These are phyloP conservation scores for Aureobasidium sp. DNA, from an alignment of 2,329 filamentous ascomycete genomes.

Conservation along the genomic window DNA sequence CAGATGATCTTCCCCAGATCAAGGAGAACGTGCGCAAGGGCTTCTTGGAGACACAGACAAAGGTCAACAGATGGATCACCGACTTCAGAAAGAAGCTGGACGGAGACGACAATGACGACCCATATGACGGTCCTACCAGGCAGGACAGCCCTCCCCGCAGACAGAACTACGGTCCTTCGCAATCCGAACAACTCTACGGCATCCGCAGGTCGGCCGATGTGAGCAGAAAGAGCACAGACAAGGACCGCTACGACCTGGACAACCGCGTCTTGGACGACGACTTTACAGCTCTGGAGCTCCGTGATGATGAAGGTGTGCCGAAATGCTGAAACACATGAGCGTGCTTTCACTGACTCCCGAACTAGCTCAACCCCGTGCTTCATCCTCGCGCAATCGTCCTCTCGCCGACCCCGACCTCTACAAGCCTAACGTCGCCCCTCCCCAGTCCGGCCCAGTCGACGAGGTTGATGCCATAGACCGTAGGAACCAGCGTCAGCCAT, in stretches of 20 bases:
- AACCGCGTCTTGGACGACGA: conserved; percentile 85
- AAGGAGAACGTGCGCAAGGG: conserved; percentile 89
- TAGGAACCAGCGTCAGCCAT: conserved; percentile 18
- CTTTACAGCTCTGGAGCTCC: conserved; percentile 62
- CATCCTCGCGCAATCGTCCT: conserved; percentile 56
- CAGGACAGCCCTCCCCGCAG: conserved; percentile 27
- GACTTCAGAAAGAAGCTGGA: conserved; percentile 90
- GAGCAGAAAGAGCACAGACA: conserved; percentile 61
- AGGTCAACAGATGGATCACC: conserved; percentile 87
- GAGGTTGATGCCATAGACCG: conserved; percentile 73
- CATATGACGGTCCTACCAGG: conserved; percentile 33
- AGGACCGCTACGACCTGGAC: conserved; percentile 89
- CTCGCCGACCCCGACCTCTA: conserved; percentile 74
- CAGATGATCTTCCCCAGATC: conserved; percentile 88
- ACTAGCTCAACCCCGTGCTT: conserved; percentile 44
- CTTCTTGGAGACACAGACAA: conserved; percentile 87
- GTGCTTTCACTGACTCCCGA: conserved; percentile 21
- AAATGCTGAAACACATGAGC: too few relatives aligned
- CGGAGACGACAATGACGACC: conserved; percentile 65
- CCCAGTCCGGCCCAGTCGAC: conserved; percentile 59
- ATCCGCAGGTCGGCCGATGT: conserved; percentile 27
- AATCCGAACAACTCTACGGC: conserved; percentile 34
- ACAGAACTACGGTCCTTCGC: conserved; percentile 32
- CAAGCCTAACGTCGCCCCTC: conserved; percentile 55
- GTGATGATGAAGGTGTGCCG: conserved; percentile 51